Conservation (phyloP, 208 protist species). For the Porcisia hertigi region DNA sequence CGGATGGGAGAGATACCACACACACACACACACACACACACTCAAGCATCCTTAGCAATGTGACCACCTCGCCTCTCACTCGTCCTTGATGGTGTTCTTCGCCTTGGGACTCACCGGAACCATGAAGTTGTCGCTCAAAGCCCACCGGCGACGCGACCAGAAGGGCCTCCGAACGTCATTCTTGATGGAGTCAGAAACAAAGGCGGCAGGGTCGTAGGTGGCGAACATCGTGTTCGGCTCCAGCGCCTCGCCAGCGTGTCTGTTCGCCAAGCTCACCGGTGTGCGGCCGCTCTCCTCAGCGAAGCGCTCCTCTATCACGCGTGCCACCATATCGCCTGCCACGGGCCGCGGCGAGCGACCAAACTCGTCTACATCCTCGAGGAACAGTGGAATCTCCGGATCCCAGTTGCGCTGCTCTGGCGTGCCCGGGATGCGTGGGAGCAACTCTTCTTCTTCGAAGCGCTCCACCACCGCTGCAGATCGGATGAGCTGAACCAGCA, state of each 20-base stretch:
- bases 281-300: slow-evolving; percentile 31
- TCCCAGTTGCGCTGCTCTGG: slow-evolving; percentile 89
- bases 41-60: background rate
- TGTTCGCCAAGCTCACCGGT: slow-evolving; percentile 61
- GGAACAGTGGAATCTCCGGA: slow-evolving; percentile 83
- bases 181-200: slow-evolving; percentile 57
- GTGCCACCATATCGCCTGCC: slow-evolving; percentile 30
- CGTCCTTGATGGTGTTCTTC: slow-evolving; percentile 90
- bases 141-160: slow-evolving; percentile 87
- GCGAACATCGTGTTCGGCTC: slow-evolving; percentile 87
- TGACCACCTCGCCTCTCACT: slow-evolving; percentile 31
- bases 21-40: background rate
- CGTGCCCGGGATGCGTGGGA: slow-evolving; percentile 80
- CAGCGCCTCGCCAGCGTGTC: slow-evolving; percentile 65
- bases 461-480: slow-evolving; percentile 80
- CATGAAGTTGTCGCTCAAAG: slow-evolving; percentile 85
- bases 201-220: slow-evolving; percentile 74
- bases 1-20: background rate
- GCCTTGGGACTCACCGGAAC: slow-evolving; percentile 79
- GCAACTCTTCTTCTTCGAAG: slow-evolving; percentile 50
- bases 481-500: slow-evolving; percentile 88
- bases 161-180: slow-evolving; percentile 52
- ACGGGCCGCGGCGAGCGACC: slow-evolving; percentile 49
- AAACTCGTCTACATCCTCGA: slow-evolving; percentile 84
- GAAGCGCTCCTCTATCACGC: slow-evolving; percentile 66